Conservation (phyloP, 2,329 filamentous ascomycete species). For the Zelopaecilomyces penicillatus region DNA sequence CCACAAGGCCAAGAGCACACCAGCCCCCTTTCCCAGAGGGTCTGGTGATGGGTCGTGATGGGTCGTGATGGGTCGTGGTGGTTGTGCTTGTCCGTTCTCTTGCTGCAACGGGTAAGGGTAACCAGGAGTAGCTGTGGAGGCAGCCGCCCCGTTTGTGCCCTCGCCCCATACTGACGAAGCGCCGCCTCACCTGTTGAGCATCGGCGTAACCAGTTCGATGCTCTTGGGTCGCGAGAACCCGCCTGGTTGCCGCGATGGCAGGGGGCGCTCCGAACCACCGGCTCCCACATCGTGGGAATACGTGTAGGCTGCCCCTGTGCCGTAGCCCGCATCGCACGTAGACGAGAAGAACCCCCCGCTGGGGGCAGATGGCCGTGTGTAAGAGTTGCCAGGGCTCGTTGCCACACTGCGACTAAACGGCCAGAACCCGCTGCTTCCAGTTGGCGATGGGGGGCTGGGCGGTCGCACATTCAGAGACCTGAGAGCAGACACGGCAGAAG, state of each 20-base stretch:
- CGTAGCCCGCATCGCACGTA: slow-evolving; percentile 41
- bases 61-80: not conserved
- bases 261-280: slow-evolving; percentile 42
- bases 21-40: not conserved
- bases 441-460: slow-evolving; percentile 48
- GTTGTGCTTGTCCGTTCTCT: not conserved
- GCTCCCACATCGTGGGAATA: slow-evolving; percentile 20
- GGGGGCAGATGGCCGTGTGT: slow-evolving; percentile 30
- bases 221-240: slow-evolving; percentile 51
- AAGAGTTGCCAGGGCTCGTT: slow-evolving; percentile 45
- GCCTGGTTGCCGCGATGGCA: slow-evolving; percentile 47
- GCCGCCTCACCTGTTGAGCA: slow-evolving; percentile 38
- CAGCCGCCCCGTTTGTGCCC: not conserved
- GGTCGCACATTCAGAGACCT: slow-evolving; percentile 46
- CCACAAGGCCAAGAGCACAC: not conserved
- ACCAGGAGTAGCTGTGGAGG: too few relatives aligned
- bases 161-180: slow-evolving; percentile 2
- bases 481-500: slow-evolving; percentile 47
- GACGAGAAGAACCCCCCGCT: slow-evolving; percentile 36
- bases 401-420: slow-evolving; percentile 44
- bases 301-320: slow-evolving; percentile 28
- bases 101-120: not conserved
- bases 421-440: slow-evolving; percentile 39
- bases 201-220: slow-evolving; percentile 55
- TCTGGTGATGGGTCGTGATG: not conserved